These are phyloP conservation scores for Gamsiella multidivaricata DNA, from an alignment of 192 early-diverging fungal genomes.

Conservation along the genomic window DNA sequence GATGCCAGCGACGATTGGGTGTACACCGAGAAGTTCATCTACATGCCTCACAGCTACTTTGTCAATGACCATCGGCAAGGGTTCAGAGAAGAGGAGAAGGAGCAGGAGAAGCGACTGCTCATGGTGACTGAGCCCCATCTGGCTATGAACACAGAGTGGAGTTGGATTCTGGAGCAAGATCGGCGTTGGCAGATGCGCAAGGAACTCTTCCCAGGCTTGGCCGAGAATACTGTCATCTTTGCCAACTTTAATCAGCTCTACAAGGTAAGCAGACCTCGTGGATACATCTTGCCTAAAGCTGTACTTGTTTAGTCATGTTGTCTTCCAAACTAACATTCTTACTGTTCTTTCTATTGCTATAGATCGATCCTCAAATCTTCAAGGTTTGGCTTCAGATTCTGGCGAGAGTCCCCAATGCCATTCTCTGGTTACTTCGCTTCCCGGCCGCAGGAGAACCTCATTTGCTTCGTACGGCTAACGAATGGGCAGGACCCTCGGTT, in stretches of 20 bases:
- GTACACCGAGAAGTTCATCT: conserved; percentile 90
- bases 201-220: conserved; percentile 84
- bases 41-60: conserved; percentile 94
- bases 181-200: conserved; percentile 85
- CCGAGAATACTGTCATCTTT: conserved; percentile 89
- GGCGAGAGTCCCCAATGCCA: conserved; percentile 79
- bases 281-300: too few species aligned
- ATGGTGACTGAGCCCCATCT: conserved; percentile 44
- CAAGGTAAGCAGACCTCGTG: conserved; percentile 79
- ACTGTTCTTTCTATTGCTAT: background rate
- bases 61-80: conserved; percentile 95
- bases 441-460: conserved; percentile 88
- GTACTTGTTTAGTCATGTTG: background rate
- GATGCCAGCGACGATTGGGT: conserved; percentile 70
- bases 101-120: conserved; percentile 37
- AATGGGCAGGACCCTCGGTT: conserved; percentile 80
- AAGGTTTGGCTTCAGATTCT: conserved; percentile 87
- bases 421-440: conserved; percentile 93
- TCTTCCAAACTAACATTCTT: background rate
- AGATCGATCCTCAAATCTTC: conserved; percentile 91
- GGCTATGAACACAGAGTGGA: conserved; percentile 49
- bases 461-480: conserved; percentile 73
- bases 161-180: conserved; percentile 85
- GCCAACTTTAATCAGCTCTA: conserved; percentile 98
- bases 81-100: conserved; percentile 83